Evolutionary conservation across 1,284 basidiomycete genomes (phyloP), one percentile per base, ranked within the genome.

Genomic region (Taiwanofungus camphoratus): DNA sequence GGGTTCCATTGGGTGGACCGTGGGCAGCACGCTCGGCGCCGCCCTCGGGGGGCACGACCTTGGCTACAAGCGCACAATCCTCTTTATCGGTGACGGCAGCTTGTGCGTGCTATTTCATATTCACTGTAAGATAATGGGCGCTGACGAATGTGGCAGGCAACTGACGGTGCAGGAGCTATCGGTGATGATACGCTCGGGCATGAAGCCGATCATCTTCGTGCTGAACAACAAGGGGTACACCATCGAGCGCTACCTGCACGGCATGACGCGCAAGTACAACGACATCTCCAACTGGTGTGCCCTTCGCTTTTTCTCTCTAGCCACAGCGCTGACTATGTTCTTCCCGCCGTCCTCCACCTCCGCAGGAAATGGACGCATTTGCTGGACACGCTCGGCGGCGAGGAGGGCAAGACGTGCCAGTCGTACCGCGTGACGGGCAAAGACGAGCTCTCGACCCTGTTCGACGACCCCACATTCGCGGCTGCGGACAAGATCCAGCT

Each of bases 201-300:
- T 92, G 24, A 83, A 73, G 43, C 88, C 90, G 2, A 88, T 89
- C 58, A 69, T 92, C 40, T 91, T 92, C 62, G 71, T 97, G 12
- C 69, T 96, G 45, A 92, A 93, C 71, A 94, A 96, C 65, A 79
- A 80, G 41, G 93, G 93, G 0, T 93, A 92, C 62, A 83, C 84
- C 33, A 92, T 95, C 49, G 92, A 96, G 69, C 75, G 87, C 16
- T 79, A 77, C 57, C 76, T 92, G 50, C 82, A 90, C 59, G 88
- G 83, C 16, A 72, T 71, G 55, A 51, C 68, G 16, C 65, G 73
- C 46, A 77, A 79, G 62, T 88, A 88, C 57, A 88, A 87, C 53
- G 79, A 88, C 57, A 76, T 88, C 47, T 66, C 69, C 5, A 72
- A 84, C 56, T 87, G 85, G 84, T 58, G 19, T 40, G 62, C 48